Evolutionary conservation across 805 yeast genomes (phyloP), one percentile per base, ranked within the genome.

Genomic region (Barnettozyma botsteinii): DNA sequence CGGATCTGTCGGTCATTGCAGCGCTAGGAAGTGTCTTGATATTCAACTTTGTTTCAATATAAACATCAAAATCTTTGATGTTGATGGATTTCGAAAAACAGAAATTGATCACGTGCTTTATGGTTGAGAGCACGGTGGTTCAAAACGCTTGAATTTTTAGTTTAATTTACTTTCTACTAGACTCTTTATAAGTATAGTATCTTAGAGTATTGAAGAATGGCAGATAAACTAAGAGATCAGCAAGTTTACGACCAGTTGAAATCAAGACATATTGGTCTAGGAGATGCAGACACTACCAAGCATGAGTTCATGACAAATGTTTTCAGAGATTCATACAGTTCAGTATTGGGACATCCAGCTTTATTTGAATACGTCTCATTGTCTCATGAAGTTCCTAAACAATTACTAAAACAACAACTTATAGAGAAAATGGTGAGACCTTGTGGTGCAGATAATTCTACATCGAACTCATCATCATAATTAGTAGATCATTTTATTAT

Each of bases 251-350:
- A 75, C 35, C 72, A 66, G 24, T 65, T 77, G 37, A 79, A 78
- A 51, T 55, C 76, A 31, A 77, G 81, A 52, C 78, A 83, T 54
- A 65, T 81, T 18, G 95, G 95, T 2, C 59, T 89, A 1, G 96
- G 96, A 0, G 71, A 77, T 53, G 70, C 88, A 9, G 79, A 77
- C 38, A 87, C 94, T 0, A 67, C 81, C 0, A 66, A 80, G 37
- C 67, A 68, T 13, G 91, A 85, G 57, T 89, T 91, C 76, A 52
- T 80, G 45, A 60, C 72, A 6, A 85, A 83, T 50, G 66, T 81
- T 2, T 77, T 77, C 40, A 63, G 85, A 43, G 94, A 85, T 50
- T 75, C 86, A 2, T 73, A 75, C 42, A 71, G 83, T 0, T 70
- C 81, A 17, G 59, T 81, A 33, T 68, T 73, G n/a, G 78, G 79